Conservation (phyloP, 768 basidiomycete species). For the Boletus pseudopeckii region DNA sequence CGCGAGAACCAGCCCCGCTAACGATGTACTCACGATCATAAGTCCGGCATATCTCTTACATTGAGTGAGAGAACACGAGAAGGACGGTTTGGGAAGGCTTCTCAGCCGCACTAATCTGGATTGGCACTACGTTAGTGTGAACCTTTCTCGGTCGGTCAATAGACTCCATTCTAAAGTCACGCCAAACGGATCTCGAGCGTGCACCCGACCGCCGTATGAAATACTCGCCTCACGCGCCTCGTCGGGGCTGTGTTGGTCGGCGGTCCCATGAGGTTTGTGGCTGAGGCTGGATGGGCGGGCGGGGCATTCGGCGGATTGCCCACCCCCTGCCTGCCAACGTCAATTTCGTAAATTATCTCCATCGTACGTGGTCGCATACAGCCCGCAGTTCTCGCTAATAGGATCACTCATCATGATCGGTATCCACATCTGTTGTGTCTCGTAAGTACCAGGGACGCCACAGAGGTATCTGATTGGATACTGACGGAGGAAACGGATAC, state of each 20-base stretch:
- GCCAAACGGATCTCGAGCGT: slow-evolving; percentile 20
- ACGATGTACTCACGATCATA: slow-evolving; percentile 23
- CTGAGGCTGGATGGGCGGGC: slow-evolving; percentile 3
- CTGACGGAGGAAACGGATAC: slow-evolving; percentile 22
- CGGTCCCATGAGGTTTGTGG: slow-evolving; percentile 12
- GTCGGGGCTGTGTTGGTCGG: slow-evolving; percentile 10
- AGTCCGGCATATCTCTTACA: slow-evolving; percentile 8
- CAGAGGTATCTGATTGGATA: slow-evolving; percentile 21
- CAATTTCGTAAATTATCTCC: slow-evolving; percentile 18
- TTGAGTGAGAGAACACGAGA: slow-evolving; percentile 4
- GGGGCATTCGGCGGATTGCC: slow-evolving; percentile 5
- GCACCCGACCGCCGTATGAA: slow-evolving; percentile 22
- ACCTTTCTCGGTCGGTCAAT: slow-evolving; percentile 18
- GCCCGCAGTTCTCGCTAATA: slow-evolving; percentile 18
- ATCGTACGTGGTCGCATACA: slow-evolving; percentile 11
- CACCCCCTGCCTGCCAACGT: slow-evolving; percentile 9
- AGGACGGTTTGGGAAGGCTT: slow-evolving; percentile 13
- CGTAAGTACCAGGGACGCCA: slow-evolving; percentile 25
- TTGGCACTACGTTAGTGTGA: slow-evolving; percentile 19
- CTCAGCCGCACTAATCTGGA: slow-evolving; percentile 27
- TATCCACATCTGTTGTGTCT: slow-evolving; percentile 20
- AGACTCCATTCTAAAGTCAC: slow-evolving; percentile 9
- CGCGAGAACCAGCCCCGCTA: slow-evolving; percentile 10
- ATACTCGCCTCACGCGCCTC: slow-evolving; percentile 11
- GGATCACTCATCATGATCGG: slow-evolving; percentile 17